A percentile compares a stretch with the other conserved stretches of the same genome.
phyloP scores from a whole-genome alignment of 73 alveolate genomes.

The Paramecium bursaria region DNA sequence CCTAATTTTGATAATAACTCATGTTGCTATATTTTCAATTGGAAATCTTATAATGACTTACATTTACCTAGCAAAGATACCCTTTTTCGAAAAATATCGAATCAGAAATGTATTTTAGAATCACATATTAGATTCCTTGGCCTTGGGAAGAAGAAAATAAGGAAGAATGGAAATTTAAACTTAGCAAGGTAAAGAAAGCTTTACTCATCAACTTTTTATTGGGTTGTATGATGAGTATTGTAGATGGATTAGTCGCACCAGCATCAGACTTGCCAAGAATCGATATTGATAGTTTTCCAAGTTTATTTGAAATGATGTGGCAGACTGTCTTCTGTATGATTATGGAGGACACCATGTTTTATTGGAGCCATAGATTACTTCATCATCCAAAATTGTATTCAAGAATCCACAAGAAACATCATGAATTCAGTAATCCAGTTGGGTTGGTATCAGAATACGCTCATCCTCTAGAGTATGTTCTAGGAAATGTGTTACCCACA shows the following conservation, averaged over 20 bases:
- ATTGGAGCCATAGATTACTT: slow-evolving; percentile 76
- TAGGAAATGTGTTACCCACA: slow-evolving; percentile 75
- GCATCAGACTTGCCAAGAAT: slow-evolving; percentile 8
- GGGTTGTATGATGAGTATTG: slow-evolving; percentile 43
- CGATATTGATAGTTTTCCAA: slow-evolving; percentile 70
- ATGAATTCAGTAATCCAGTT: slow-evolving; percentile 75
- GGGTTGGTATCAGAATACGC: slow-evolving; percentile 79
- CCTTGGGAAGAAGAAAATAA: slow-evolving; percentile 86
- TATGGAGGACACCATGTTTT: slow-evolving; percentile 76
- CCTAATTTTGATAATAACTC: slow-evolving; percentile 21
- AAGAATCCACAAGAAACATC: slow-evolving; percentile 79
- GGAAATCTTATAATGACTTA: slow-evolving; percentile 58
- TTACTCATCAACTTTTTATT: slow-evolving; percentile 53
- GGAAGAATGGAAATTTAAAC: slow-evolving; percentile 69
- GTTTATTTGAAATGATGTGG: slow-evolving; percentile 55
- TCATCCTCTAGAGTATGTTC: slow-evolving; percentile 78
- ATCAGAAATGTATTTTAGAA: slow-evolving; percentile 53
- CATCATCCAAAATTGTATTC: slow-evolving; percentile 75
- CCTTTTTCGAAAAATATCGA: slow-evolving; percentile 85
- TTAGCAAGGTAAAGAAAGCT: slow-evolving; percentile 58
- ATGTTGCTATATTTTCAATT: not conserved
- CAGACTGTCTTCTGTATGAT: slow-evolving; percentile 71
- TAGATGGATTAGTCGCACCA: not conserved
- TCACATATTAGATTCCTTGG: slow-evolving; percentile 74
- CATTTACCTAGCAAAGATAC: slow-evolving; percentile 73